A percentile compares a stretch with the other conserved stretches of the same genome.
Evolutionary conservation across 176 grass and related monocot genomes (phyloP).

Genomic region (Typha latifolia): DNA sequence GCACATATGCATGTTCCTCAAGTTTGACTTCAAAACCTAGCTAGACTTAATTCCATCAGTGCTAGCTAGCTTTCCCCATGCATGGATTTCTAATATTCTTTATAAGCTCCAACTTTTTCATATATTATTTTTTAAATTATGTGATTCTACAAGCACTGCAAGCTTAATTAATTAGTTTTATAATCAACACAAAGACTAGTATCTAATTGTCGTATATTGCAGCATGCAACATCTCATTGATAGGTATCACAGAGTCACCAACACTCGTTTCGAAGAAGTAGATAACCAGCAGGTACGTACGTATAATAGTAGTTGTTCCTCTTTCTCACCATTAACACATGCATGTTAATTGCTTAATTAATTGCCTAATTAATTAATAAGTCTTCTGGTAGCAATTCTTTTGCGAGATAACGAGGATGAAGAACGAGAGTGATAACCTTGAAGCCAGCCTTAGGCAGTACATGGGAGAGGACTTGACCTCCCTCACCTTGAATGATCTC

Average conservation of each 20-base stretch:
- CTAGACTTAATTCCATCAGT: too few relatives aligned
- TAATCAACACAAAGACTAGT: too few relatives aligned
- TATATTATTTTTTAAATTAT: too few relatives aligned
- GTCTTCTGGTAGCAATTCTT: slow-evolving; percentile 41
- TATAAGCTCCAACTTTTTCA: too few relatives aligned
- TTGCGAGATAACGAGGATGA: slow-evolving; percentile 70
- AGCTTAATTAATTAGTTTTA: too few relatives aligned
- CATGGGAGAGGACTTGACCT: slow-evolving; percentile 58
- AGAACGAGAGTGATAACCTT: slow-evolving; percentile 62
- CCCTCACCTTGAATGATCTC: slow-evolving; percentile 44
- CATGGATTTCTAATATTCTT: too few relatives aligned
- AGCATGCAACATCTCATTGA: slow-evolving; percentile 75
- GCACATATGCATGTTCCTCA: not conserved
- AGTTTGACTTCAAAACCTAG: not conserved
- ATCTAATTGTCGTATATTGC: not conserved
- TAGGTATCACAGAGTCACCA: slow-evolving; percentile 53
- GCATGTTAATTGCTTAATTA: too few relatives aligned
- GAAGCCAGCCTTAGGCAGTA: slow-evolving; percentile 49
- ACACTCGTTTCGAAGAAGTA: slow-evolving; percentile 58
- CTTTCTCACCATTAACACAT: too few relatives aligned
- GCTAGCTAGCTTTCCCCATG: too few relatives aligned
- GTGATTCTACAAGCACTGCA: too few relatives aligned
- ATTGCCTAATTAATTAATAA: too few relatives aligned
- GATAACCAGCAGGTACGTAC: slow-evolving; percentile 48
- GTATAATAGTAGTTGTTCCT: too few relatives aligned